Percentiles rank a stretch among this genome's conserved stretches.
phyloP scores from a whole-genome alignment of 176 grass and related monocot genomes.

The Avena eriantha region DNA sequence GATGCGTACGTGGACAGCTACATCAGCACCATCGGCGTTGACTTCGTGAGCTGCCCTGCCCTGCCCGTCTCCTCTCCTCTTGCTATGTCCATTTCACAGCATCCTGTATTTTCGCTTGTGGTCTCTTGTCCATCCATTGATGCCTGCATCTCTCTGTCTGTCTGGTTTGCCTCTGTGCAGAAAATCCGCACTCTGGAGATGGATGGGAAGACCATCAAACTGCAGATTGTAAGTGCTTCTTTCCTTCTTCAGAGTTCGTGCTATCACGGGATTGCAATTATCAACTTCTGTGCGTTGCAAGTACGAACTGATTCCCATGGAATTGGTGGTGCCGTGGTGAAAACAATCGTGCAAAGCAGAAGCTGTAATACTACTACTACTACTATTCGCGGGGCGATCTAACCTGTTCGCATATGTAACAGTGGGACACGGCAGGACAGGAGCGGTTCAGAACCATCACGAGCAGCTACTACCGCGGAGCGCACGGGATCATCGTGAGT shows the following conservation, averaged over 20 bases:
- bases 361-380: no score
- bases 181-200: slow-evolving; percentile 77
- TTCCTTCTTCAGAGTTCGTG: neutral
- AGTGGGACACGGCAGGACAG: slow-evolving; percentile 97
- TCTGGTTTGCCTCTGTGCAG: slow-evolving; percentile 23
- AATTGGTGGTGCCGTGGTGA: no score
- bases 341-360: no score
- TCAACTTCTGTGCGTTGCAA: no score
- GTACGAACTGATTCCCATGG: neutral
- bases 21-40: slow-evolving; percentile 81
- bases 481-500: slow-evolving; percentile 82
- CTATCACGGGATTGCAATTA: no score
- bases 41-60: slow-evolving; percentile 87
- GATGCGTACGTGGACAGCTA: slow-evolving; percentile 79
- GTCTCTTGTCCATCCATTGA: neutral
- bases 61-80: neutral
- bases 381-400: no score
- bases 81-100: neutral
- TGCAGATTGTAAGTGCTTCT: slow-evolving; percentile 71
- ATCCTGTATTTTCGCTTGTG: neutral
- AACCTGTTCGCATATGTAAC: neutral
- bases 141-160: neutral
- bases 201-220: slow-evolving; percentile 73
- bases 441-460: slow-evolving; percentile 95
- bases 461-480: slow-evolving; percentile 92